A percentile compares a stretch with the other conserved stretches of the same genome.
Evolutionary conservation across 352 stramenopile species (phyloP).

Genomic region (Plasmopara viticola): DNA sequence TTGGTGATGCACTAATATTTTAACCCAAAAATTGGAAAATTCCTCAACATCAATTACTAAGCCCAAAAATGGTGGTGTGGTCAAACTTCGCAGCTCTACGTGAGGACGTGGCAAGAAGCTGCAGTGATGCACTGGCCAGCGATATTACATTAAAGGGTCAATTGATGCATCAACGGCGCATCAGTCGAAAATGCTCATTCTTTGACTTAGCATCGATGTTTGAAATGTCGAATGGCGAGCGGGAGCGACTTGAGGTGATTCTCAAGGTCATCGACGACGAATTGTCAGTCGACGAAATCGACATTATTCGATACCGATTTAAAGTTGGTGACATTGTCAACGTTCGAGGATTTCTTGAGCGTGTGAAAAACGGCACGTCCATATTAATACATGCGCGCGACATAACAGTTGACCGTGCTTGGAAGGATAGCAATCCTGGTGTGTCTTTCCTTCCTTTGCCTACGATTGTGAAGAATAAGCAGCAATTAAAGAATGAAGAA

Average conservation of each 20-base stretch:
- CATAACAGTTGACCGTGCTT: slow-evolving; percentile 34
- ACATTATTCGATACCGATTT: slow-evolving; percentile 50
- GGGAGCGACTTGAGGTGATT: slow-evolving; percentile 60
- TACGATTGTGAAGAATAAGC: slow-evolving; percentile 29
- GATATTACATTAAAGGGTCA: slow-evolving; percentile 60
- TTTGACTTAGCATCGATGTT: slow-evolving; percentile 53
- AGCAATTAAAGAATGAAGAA: not conserved
- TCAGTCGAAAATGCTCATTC: slow-evolving; percentile 74
- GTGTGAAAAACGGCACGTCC: slow-evolving; percentile 8
- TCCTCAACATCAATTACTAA: too few relatives aligned
- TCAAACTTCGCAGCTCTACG: slow-evolving; percentile 46
- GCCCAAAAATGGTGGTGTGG: slow-evolving; percentile 30
- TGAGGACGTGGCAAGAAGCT: slow-evolving; percentile 25
- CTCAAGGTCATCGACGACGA: slow-evolving; percentile 70
- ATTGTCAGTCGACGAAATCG: slow-evolving; percentile 55
- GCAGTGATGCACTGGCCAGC: slow-evolving; percentile 12
- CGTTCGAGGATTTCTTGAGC: slow-evolving; percentile 54
- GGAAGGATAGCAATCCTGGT: slow-evolving; percentile 48
- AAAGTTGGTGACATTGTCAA: slow-evolving; percentile 68
- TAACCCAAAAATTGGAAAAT: too few relatives aligned
- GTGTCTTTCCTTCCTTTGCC: slow-evolving; percentile 54
- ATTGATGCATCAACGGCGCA: slow-evolving; percentile 65
- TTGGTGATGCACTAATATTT: too few relatives aligned
- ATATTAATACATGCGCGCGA: slow-evolving; percentile 44
- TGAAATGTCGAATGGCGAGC: slow-evolving; percentile 6